Evolutionary conservation across 1,284 basidiomycete genomes (phyloP).

Genomic region (Rhodotorula sp.): DNA sequence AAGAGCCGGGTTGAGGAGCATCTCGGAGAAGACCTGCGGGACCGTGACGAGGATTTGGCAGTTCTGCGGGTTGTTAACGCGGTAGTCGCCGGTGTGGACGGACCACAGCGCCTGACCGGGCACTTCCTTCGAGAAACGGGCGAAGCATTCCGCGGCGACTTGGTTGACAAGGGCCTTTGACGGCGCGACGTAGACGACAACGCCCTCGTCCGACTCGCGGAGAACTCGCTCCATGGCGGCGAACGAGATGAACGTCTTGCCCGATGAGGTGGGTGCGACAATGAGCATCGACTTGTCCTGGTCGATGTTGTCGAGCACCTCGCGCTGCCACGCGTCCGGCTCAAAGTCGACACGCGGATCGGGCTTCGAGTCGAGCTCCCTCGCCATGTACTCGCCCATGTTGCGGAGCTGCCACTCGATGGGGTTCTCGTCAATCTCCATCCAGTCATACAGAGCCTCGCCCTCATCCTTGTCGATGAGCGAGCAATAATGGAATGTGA

Average conservation of each 20-base stretch:
- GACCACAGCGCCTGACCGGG: conserved; percentile 61
- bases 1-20: conserved; percentile 64
- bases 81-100: conserved; percentile 65
- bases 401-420: conserved; percentile 63
- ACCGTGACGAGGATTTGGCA: conserved; percentile 70
- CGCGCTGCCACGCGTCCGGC: conserved; percentile 67
- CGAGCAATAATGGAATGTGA: conserved; percentile 53
- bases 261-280: conserved; percentile 55
- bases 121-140: conserved; percentile 60
- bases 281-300: conserved; percentile 61
- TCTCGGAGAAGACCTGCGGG: conserved; percentile 64
- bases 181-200: conserved; percentile 69
- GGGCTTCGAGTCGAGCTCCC: conserved; percentile 61
- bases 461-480: conserved; percentile 55
- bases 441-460: conserved; percentile 54
- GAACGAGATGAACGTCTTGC: conserved; percentile 71
- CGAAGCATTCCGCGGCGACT: conserved; percentile 64
- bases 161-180: conserved; percentile 66
- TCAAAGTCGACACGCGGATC: conserved; percentile 61
- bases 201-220: conserved; percentile 60
- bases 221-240: conserved; percentile 70
- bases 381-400: conserved; percentile 69
- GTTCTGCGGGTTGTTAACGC: conserved; percentile 57
- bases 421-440: conserved; percentile 60
- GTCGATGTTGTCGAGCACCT: conserved; percentile 65